phyloP scores from a whole-genome alignment of 202 grass and related monocot species.

The Schoenoplectus triqueter region DNA sequence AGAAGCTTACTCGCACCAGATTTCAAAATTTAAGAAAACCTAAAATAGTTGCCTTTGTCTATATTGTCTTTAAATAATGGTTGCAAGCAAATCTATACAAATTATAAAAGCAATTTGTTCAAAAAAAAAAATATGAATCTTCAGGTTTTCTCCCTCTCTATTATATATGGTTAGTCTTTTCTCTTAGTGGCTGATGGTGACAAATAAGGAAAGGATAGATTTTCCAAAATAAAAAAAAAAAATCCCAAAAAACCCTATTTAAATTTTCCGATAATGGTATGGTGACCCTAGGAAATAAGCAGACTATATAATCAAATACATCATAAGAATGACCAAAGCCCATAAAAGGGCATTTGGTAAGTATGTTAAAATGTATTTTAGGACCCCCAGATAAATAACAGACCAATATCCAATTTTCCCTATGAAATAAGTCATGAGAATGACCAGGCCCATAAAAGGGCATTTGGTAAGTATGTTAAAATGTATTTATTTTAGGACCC shows the following conservation, averaged over 20 bases:
- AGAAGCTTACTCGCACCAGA: not conserved
- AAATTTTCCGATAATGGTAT: not conserved
- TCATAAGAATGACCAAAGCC: not conserved
- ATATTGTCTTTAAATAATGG: not conserved
- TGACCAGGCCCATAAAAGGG: not conserved
- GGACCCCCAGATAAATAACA: not conserved
- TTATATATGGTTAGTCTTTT: not conserved
- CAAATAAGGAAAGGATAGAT: not conserved
- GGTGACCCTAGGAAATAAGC: not conserved
- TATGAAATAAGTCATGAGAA: not conserved
- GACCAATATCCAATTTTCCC: not conserved
- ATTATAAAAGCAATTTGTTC: not conserved
- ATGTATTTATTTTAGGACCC: not conserved
- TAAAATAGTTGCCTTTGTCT: not conserved
- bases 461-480: not conserved
- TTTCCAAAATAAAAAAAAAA: slow-evolving; percentile 3
- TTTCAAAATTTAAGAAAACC: not conserved
- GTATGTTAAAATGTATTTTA: not conserved
- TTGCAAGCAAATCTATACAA: slow-evolving; percentile 24
- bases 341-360: not conserved
- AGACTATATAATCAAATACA: not conserved
- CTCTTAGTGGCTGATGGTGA: too few relatives aligned
- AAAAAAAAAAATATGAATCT: not conserved
- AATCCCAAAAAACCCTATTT: slow-evolving; percentile 12
- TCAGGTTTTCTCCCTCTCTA: not conserved